A percentile compares a stretch with the other conserved stretches of the same genome.
These are phyloP conservation scores for Beta lomatogona DNA, from an alignment of 179 eudicot genomes.

Conservation along the genomic window DNA sequence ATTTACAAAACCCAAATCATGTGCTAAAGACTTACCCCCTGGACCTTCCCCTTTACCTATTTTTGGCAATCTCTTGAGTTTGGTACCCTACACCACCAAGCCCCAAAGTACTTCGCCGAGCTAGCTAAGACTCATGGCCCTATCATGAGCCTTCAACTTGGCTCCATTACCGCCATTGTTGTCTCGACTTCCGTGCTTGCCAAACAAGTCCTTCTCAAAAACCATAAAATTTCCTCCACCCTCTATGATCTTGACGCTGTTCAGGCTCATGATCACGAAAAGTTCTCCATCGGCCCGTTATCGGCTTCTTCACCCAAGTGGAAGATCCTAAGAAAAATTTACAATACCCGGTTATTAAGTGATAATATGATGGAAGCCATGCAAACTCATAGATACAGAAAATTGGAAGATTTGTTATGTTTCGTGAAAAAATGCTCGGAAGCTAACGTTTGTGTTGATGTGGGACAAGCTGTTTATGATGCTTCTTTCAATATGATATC, in stretches of 20 bases:
- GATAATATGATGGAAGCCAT: slow-evolving; percentile 15
- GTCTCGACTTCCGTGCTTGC: slow-evolving; percentile 11
- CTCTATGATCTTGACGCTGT: slow-evolving; percentile 8
- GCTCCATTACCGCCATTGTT: slow-evolving; percentile 12
- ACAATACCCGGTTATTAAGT: slow-evolving; percentile 15
- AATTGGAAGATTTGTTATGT: slow-evolving; percentile 6
- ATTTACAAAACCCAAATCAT: not conserved
- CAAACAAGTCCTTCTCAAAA: slow-evolving; percentile 24
- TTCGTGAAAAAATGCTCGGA: not conserved
- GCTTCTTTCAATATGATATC: slow-evolving; percentile 16
- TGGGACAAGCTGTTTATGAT: slow-evolving; percentile 16
- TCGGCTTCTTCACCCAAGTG: slow-evolving; percentile 4
- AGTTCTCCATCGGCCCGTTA: slow-evolving; percentile 13
- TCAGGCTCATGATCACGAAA: slow-evolving; percentile 5
- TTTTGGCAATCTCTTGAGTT: slow-evolving; percentile 1
- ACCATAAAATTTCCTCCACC: slow-evolving; percentile 9
- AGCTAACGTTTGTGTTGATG: not conserved
- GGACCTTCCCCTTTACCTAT: slow-evolving; percentile 11
- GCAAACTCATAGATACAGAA: slow-evolving; percentile 3
- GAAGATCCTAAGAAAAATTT: slow-evolving; percentile 15
- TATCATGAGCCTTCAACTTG: slow-evolving; percentile 12
- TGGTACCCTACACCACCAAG: not conserved
- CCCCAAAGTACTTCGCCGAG: slow-evolving; percentile 5
- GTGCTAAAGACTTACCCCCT: slow-evolving; percentile 6
- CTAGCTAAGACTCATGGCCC: slow-evolving; percentile 15